Evolutionary conservation across 164 flowering plant genomes (phyloP).

Genomic region (Magnolia sinica): DNA sequence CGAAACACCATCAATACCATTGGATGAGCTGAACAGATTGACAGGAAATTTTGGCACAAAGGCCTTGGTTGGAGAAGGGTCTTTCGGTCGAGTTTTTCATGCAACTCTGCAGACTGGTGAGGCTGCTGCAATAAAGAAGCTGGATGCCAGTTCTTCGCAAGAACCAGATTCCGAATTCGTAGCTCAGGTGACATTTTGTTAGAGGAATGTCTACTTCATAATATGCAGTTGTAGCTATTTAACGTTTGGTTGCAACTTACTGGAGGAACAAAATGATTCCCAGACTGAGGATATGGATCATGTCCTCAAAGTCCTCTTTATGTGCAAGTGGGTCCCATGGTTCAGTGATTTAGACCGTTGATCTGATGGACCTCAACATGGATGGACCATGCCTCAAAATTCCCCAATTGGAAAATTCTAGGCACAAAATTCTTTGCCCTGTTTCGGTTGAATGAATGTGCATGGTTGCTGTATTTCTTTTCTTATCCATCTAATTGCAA

Average conservation of each 20-base stretch:
- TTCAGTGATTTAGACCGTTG: not conserved
- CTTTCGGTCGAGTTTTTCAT: constrained; percentile 72
- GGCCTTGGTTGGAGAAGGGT: constrained; percentile 86
- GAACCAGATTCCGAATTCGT: constrained; percentile 70
- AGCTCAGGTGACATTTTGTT: constrained; percentile 50
- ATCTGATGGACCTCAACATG: not conserved
- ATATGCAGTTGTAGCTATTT: not conserved
- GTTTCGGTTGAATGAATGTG: not conserved
- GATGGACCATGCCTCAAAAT: not conserved
- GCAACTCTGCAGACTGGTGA: constrained; percentile 51
- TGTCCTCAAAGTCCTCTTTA: not conserved
- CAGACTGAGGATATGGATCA: not conserved
- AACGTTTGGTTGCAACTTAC: too few species aligned
- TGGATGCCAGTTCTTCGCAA: constrained; percentile 54
- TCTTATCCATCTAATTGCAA: too few species aligned
- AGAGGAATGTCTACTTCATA: not conserved
- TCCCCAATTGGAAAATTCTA: not conserved
- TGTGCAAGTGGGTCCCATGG: not conserved
- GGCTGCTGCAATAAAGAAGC: constrained; percentile 64
- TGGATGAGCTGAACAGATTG: constrained; percentile 55
- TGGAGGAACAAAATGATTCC: not conserved
- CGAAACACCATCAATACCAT: constrained; percentile 57
- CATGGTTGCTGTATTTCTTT: not conserved
- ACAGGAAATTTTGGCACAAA: constrained; percentile 68
- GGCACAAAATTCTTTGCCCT: not conserved